Evolutionary conservation across 2,329 filamentous ascomycete species (phyloP), one percentile per base, ranked within the genome.

Genomic region (Alternaria sp.): DNA sequence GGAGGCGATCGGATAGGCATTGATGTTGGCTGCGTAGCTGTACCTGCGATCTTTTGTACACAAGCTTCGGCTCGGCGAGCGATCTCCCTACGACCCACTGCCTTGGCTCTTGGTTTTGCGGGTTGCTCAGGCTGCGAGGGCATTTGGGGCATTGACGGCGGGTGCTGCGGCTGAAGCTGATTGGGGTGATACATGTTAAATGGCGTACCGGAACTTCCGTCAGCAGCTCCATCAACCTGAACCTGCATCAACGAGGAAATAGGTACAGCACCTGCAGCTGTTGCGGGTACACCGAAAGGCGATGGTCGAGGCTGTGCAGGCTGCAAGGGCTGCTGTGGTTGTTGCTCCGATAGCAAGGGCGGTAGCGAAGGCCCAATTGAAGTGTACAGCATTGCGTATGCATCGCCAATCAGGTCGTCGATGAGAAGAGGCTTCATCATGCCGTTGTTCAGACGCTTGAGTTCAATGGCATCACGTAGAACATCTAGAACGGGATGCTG

Each of bases 381-480:
- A 18, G 86, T 85, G 75, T 93, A 96, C 15, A 97, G 84, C 53
- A 89, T 86, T 1, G 92, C 91, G 79, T 97, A 99, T 53, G 92
- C 90, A 79, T 99, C 96, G 21, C 90, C 92, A 68, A 97, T 92
- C n/a, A 98, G 86, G 74, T 99, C 96, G 73, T 99, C 96, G 47
- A 98, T 95, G 10, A 90, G 86, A 0, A 89, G 87, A 1, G 91
- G 87, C 79, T 97, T 97, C 87, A 96, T 96, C 8, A 97, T 85
- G 50, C 90, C 91, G 44, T 90, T 90, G 75, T 99, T 99, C 47
- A 97, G 87, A 77, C 89, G 90, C 75, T 92, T 92, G 33, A 92
- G 81, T 70, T 93, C 90, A 25, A 90, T 83, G 1, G 87, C 86
- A 66, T 92, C 90, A 45, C 88, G 85, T 11, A 93, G 83, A 7